phyloP scores from a whole-genome alignment of 345 rosid species.

The Eutrema heterophyllum region DNA sequence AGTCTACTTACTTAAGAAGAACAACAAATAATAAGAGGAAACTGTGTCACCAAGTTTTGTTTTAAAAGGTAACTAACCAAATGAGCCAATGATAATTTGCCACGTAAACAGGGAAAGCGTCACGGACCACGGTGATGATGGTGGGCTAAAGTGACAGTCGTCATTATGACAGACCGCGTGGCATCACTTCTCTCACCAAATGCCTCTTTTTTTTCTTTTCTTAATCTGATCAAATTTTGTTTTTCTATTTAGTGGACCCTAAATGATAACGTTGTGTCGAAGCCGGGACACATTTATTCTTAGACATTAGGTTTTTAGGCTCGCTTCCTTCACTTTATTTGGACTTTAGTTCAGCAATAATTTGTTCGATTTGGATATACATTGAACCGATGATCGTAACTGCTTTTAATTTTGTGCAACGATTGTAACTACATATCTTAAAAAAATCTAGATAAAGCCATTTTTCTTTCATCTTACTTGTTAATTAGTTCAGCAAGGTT shows the following conservation, averaged over 20 bases:
- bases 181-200: constrained; percentile 22
- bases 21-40: constrained; percentile 8
- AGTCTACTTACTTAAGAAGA: not conserved
- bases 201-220: not conserved
- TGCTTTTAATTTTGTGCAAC: not conserved
- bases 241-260: constrained; percentile 12
- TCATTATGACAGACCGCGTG: constrained; percentile 30
- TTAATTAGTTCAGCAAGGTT: not conserved
- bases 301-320: not conserved
- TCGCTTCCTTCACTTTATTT: not conserved
- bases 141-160: constrained; percentile 28
- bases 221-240: not conserved
- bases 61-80: not conserved
- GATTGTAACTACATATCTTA: too few species aligned
- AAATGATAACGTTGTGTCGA: not conserved
- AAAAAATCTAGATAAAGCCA: not conserved
- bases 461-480: not conserved
- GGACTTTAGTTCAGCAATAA: constrained; percentile 6
- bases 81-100: not conserved
- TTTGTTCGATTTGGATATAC: not conserved
- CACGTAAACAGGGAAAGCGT: constrained; percentile 1
- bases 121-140: constrained; percentile 24
- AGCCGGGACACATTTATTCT: not conserved
- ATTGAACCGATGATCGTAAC: not conserved
- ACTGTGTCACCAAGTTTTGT: constrained; percentile 1